Evolutionary conservation across 768 basidiomycete genomes (phyloP).

Genomic region (Rhodotorula sphaerocarpa): DNA sequence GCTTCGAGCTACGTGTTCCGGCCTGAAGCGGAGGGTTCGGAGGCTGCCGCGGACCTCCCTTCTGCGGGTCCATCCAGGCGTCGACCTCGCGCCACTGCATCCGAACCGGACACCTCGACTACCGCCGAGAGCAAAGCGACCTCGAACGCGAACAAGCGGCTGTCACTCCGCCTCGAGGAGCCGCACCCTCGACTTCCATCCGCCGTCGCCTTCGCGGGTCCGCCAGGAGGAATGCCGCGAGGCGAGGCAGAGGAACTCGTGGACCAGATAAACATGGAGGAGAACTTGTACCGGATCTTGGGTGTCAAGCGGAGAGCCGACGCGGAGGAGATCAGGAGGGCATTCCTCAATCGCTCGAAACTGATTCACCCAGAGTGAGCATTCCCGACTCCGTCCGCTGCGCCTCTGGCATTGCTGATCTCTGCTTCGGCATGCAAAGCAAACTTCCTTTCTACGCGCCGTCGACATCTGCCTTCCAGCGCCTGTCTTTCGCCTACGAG

Average conservation of each 20-base stretch:
- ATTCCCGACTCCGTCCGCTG: no score
- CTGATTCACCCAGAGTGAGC: slow-evolving; percentile 81
- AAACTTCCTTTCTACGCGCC: slow-evolving; percentile 70
- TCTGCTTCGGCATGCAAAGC: slow-evolving; percentile 45
- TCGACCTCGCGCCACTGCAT: background rate
- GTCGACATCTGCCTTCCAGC: slow-evolving; percentile 77
- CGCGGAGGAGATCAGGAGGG: slow-evolving; percentile 58
- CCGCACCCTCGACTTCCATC: background rate
- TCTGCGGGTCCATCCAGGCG: background rate
- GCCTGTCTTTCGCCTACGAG: slow-evolving; percentile 73
- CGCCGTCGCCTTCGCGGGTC: background rate
- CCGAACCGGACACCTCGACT: no score
- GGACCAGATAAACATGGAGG: slow-evolving; percentile 33
- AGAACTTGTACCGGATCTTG: slow-evolving; percentile 66
- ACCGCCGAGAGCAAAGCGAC: no score
- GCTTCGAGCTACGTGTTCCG: slow-evolving; percentile 20
- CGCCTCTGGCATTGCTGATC: background rate
- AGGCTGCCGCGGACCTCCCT: background rate
- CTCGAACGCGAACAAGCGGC: background rate
- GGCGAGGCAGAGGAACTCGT: slow-evolving; percentile 21
- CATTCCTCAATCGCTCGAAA: slow-evolving; percentile 65
- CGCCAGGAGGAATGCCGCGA: background rate
- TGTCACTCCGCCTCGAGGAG: background rate
- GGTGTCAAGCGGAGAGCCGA: slow-evolving; percentile 57
- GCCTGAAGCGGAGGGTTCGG: slow-evolving; percentile 1